Base-by-base conservation (phyloP, 305 asterid genomes). In the Ilex paraguariensis region DNA sequence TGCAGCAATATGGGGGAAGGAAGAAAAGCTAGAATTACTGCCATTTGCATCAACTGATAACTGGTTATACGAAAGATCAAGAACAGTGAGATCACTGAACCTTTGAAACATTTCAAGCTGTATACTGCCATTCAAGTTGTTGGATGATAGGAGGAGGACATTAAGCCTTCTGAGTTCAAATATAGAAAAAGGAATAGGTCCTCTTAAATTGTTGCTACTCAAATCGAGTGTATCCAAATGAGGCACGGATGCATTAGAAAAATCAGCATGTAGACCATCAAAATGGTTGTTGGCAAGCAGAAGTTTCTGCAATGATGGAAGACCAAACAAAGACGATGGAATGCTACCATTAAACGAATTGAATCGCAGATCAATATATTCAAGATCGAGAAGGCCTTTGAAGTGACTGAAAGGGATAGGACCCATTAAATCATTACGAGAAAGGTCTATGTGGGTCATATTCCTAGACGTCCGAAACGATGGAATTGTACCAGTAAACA, bases 1-100 rank as follows among this genome's bases (percentile, higher is more conserved):
- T 15, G 31, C 9, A 7, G 5, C 3, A 5, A 64, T 28, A 14
- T 40, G 52, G 3, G 68, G 31, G 15, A 64, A 40, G 39, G 31
- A 14, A 15, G 53, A 13, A 39, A 54, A 3, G 3, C 33, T 7
- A 14, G 15, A 17, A 17, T 21, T 32, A 36, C 54, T 64, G 10
- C 30, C 53, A 32, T 8, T 13, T 30, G 63, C 8, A 9, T 44
- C 50, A 46, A 56, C 8, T 45, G 72, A 65, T 10, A 81, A 52
- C 16, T 65, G 49, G 70, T 81, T 88, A 77, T 63, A 28, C 16
- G 96, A 88, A 50, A 88, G 87, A 48, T 86, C 79, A 39, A 88
- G 79, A 42, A 4, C 54, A 30, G 16, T 64, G 14, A 82, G 82
- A 63, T 72, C 33, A 0, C 1, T 58, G 11, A 59, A 73, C 6